phyloP scores from a whole-genome alignment of 164 flowering plant genomes.

The Dillenia suffruticosa region DNA sequence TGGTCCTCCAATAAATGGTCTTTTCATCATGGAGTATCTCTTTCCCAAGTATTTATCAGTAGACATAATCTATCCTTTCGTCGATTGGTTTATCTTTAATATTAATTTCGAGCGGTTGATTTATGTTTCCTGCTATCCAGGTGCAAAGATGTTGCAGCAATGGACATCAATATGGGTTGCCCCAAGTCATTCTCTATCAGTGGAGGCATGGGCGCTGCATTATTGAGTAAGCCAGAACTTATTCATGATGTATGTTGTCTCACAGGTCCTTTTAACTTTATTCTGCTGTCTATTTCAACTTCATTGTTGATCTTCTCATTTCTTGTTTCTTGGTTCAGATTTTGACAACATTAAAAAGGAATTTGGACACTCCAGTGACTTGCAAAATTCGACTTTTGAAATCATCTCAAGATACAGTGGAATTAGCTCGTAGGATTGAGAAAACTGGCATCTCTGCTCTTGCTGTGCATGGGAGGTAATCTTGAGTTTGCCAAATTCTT shows the following conservation, averaged over 20 bases:
- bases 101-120: too few relatives aligned
- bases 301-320: neutral
- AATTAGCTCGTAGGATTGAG: conserved; percentile 78
- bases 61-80: neutral
- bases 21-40: too few relatives aligned
- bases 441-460: conserved; percentile 91
- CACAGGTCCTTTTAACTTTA: too few relatives aligned
- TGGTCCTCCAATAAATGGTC: too few relatives aligned
- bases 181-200: conserved; percentile 88
- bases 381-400: conserved; percentile 90
- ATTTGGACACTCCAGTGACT: conserved; percentile 67
- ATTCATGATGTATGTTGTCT: conserved; percentile 75
- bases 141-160: conserved; percentile 86
- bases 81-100: neutral
- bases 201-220: conserved; percentile 99
- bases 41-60: too few relatives aligned
- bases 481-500: neutral
- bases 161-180: conserved; percentile 97
- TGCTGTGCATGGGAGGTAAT: conserved; percentile 95
- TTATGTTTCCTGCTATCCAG: conserved; percentile 23
- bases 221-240: conserved; percentile 78
- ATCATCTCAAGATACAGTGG: conserved; percentile 71
- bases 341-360: conserved; percentile 81
- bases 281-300: neutral
- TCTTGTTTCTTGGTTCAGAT: conserved; percentile 43